Percentiles rank a stretch among this genome's conserved stretches.
phyloP scores from a whole-genome alignment of 1,284 basidiomycete genomes.

The Spongispora temasekensis region DNA sequence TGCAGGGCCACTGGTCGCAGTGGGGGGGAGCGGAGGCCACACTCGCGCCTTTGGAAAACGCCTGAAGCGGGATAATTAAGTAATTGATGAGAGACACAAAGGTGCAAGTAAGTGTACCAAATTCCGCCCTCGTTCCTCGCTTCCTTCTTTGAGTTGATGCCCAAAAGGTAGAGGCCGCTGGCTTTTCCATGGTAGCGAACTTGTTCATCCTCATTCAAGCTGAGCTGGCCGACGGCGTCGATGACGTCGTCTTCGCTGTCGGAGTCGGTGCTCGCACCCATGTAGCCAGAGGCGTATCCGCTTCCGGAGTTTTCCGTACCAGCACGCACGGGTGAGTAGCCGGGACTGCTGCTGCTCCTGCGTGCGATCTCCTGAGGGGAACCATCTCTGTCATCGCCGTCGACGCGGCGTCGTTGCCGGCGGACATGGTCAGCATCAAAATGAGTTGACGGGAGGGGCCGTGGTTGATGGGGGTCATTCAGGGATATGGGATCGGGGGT shows the following conservation, averaged over 20 bases:
- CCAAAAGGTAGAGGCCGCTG: slow-evolving; percentile 77
- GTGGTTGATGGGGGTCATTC: slow-evolving; percentile 14
- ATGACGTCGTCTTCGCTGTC: slow-evolving; percentile 55
- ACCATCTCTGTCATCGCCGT: slow-evolving; percentile 11
- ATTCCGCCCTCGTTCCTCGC: slow-evolving; percentile 76
- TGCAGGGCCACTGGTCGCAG: slow-evolving; percentile 11
- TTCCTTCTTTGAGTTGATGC: slow-evolving; percentile 59
- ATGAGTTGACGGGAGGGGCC: slow-evolving; percentile 12
- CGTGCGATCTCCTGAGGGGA: slow-evolving; percentile 11
- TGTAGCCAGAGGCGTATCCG: slow-evolving; percentile 30
- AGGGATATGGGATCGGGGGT: slow-evolving; percentile 13
- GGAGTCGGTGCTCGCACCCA: slow-evolving; percentile 36
- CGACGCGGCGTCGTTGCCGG: slow-evolving; percentile 35
- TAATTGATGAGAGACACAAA: background rate
- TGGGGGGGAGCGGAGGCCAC: slow-evolving; percentile 70
- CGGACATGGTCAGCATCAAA: slow-evolving; percentile 25
- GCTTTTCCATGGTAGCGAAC: slow-evolving; percentile 80
- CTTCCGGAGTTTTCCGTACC: slow-evolving; percentile 14
- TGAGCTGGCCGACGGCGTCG: slow-evolving; percentile 79
- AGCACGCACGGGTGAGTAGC: slow-evolving; percentile 19
- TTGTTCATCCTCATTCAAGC: slow-evolving; percentile 80
- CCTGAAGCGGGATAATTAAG: slow-evolving; percentile 41
- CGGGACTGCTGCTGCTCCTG: slow-evolving; percentile 19
- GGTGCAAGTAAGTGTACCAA: slow-evolving; percentile 48
- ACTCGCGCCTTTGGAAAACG: slow-evolving; percentile 80